Percentiles rank a stretch among this genome's conserved stretches.
Conservation (phyloP, 257 asterid genomes). For the Henckelia pumila region DNA sequence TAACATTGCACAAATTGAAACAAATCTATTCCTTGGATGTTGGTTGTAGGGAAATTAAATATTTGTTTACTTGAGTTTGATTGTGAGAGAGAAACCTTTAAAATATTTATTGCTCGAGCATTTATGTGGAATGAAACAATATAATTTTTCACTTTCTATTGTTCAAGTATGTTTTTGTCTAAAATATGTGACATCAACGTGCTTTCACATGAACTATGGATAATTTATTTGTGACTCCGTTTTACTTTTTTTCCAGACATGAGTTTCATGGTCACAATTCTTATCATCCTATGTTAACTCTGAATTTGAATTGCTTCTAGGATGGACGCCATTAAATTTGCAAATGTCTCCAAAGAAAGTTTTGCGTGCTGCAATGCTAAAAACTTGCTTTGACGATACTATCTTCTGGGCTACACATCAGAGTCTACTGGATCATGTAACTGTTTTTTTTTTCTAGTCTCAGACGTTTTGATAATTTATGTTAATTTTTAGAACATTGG, state of each 20-base stretch:
- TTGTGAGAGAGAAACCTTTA: too few relatives aligned
- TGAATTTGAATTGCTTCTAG: too few relatives aligned
- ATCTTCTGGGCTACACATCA: slow-evolving; percentile 61
- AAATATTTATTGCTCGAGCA: not conserved
- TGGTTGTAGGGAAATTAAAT: not conserved
- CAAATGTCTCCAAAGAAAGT: too few relatives aligned
- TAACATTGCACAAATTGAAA: not conserved
- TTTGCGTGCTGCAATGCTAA: slow-evolving; percentile 37
- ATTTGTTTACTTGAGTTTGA: too few relatives aligned
- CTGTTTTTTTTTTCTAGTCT: slow-evolving; percentile 6
- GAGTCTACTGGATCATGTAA: slow-evolving; percentile 32
- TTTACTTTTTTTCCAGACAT: not conserved
- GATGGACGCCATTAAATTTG: too few relatives aligned
- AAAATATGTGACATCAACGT: slow-evolving; percentile 5
- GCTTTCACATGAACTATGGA: not conserved
- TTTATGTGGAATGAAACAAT: not conserved
- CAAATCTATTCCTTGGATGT: not conserved
- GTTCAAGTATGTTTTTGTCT: too few relatives aligned
- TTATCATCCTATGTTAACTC: too few relatives aligned
- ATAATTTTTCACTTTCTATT: not conserved
- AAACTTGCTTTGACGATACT: slow-evolving; percentile 76
- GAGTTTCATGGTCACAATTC: not conserved
- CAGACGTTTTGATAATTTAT: not conserved
- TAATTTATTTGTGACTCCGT: not conserved
- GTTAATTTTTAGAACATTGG: not conserved